Evolutionary conservation across 2,329 filamentous ascomycete genomes (phyloP).

Genomic region (Penicillium corylophilum): DNA sequence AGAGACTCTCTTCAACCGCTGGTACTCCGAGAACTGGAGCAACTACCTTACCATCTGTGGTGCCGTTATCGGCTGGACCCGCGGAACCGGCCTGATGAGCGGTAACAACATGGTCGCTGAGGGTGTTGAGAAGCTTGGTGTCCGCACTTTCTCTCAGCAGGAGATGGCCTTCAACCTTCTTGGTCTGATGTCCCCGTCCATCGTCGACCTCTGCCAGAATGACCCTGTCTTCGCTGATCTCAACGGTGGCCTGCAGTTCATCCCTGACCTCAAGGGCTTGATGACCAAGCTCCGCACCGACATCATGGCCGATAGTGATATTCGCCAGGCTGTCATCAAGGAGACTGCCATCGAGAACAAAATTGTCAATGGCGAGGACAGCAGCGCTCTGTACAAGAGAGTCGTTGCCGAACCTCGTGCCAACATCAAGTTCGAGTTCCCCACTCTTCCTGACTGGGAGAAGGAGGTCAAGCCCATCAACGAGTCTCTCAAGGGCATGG

Average conservation of each 20-base stretch:
- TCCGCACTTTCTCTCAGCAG: slow-evolving; percentile 97
- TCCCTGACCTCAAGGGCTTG: slow-evolving; percentile 88
- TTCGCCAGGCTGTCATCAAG: slow-evolving; percentile 89
- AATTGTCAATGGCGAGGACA: slow-evolving; percentile 90
- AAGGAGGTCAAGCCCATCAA: slow-evolving; percentile 86
- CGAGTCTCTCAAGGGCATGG: slow-evolving; percentile 89
- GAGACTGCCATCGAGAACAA: slow-evolving; percentile 97
- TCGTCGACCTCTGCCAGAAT: slow-evolving; percentile 92
- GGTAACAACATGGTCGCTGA: slow-evolving; percentile 97
- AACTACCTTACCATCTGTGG: slow-evolving; percentile 98
- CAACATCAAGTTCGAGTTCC: slow-evolving; percentile 98
- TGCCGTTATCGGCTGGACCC: slow-evolving; percentile 98
- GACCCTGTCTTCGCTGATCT: slow-evolving; percentile 97
- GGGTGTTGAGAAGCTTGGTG: slow-evolving; percentile 92
- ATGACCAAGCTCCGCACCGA: slow-evolving; percentile 94
- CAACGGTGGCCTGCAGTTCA: slow-evolving; percentile 96
- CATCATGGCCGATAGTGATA: slow-evolving; percentile 90
- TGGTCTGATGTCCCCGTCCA: slow-evolving; percentile 88
- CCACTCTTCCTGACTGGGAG: slow-evolving; percentile 86
- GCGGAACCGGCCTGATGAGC: slow-evolving; percentile 95
- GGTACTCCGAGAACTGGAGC: slow-evolving; percentile 96
- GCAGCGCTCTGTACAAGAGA: slow-evolving; percentile 91
- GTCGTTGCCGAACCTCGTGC: slow-evolving; percentile 89
- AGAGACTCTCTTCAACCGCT: slow-evolving; percentile 97
- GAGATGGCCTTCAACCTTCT: slow-evolving; percentile 99